Evolutionary conservation across 176 grass and related monocot genomes (phyloP), one percentile per base, ranked within the genome.

Genomic region (Ensete ventricosum): DNA sequence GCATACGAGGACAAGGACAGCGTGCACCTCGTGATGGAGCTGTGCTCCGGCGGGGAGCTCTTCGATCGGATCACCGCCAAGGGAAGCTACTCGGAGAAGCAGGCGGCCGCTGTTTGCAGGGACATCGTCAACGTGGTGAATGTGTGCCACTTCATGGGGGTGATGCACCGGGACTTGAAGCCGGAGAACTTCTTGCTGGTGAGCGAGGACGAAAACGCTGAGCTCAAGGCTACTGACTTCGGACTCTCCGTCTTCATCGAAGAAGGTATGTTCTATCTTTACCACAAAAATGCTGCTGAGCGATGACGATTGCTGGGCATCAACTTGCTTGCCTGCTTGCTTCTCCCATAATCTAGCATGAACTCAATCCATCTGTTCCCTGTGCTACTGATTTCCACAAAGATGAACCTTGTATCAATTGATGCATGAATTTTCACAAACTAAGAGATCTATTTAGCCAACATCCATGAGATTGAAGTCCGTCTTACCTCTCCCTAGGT

Each of bases 121-220:
- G 24, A 80, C 65, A 78, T 85, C 7, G 65, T 85, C 23, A 85
- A 54, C 19, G 73, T 85, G 2, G 78, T 85, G 17, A 21, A 81
- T 55, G 73, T 57, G 14, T 85, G 84, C 67, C 84, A 85, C 76
- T 85, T 81, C 57, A 85, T 85, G 84, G 79, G 84, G 17, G 78
- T 85, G 8, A 74, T 85, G 64, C 84, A 81, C 65, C 51, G 84
- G 11, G 84, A 85, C 50, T 63, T 85, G 21, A 81, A 85, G 74
- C 84, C 78, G 4, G 84, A 85, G 55, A 85, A 81, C 73, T 85
- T 85, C 55, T 72, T 81, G 27, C 65, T 85, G 2, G 57, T 72
- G 58, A 78, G 73, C 73, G 69, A 85, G n/a, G 73, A 78, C 3
- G 67, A 85, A 0, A 55, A 85, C 26, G 11, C 84, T 14, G 51